Base-by-base conservation (phyloP, 1,284 basidiomycete species). In the Ustilago sp. region DNA sequence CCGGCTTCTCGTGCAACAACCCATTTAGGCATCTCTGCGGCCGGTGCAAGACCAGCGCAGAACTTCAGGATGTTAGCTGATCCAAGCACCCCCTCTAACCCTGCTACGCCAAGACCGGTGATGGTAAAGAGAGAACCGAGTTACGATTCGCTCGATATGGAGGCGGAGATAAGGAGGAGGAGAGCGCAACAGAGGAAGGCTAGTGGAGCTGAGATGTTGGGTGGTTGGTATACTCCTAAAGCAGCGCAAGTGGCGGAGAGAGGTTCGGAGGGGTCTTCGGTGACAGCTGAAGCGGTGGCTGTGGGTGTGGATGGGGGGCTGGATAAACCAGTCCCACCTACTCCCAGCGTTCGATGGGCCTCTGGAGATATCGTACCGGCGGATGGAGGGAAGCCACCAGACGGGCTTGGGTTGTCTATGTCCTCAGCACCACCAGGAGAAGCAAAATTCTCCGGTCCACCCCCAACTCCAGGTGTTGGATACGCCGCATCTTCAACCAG, bases 161-260 rank as follows among this genome's bases (percentile, higher is more conserved):
- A 83, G 47, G 78, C 78, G 8, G 81, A 80, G 55, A 68, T 83
- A 15, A 65, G 81, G 15, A 47, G 68, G 31, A 54, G 75, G 7
- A 53, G 81, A 8, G 71, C 71, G 19, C 70, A 67, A 36, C 68
- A 68, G 62, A 67, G 60, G 56, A 74, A 63, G 5, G 64, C 64
- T 2, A 71, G 41, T 35, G 73, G 70, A 34, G 62, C 66, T 23
- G 62, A 55, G 1, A 70, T 78, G 47, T 17, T 34, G 3, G 79
- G 73, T 11, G 80, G 80, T 23, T 82, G 78, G 79, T 82, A 80
- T 41, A 80, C 77, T 4, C 73, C 76, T 19, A 78, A 76, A 31
- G 63, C 59, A 23, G 57, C 59, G 0, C 54, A 68, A 32, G 39
- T 17, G 12, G 38, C 39, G 34, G 61, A 23, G 3, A n/a, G 23